A percentile compares a stretch with the other conserved stretches of the same genome.
Evolutionary conservation across 257 asterid genomes (phyloP).

Genomic region (Solanum pinnatisectum): DNA sequence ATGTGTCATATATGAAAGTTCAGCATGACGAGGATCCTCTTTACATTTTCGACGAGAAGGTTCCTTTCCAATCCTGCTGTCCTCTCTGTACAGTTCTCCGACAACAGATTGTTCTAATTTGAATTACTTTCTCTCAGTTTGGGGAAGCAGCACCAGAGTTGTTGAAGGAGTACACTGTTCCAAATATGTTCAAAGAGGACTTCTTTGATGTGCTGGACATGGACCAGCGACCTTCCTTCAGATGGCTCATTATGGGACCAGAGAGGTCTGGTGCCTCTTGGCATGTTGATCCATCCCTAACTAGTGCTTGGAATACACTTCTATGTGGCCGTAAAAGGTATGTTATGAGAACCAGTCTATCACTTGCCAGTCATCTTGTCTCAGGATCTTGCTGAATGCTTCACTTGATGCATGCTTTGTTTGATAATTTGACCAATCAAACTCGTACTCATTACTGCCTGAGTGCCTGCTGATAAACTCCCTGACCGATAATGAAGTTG

Average conservation of each 20-base stretch:
- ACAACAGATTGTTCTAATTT: constrained; percentile 6
- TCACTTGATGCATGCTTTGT: neutral
- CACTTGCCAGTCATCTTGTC: neutral
- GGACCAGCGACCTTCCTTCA: constrained; percentile 81
- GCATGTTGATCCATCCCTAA: constrained; percentile 99
- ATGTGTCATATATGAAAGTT: constrained; percentile 55
- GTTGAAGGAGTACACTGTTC: constrained; percentile 72
- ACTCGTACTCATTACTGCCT: neutral
- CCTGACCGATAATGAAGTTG: neutral
- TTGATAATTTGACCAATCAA: neutral
- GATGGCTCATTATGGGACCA: constrained; percentile 96
- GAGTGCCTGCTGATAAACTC: neutral
- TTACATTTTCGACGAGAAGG: constrained; percentile 90
- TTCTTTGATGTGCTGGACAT: constrained; percentile 74
- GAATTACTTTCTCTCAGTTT: constrained; percentile 39
- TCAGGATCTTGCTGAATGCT: neutral
- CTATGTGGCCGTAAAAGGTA: constrained; percentile 96
- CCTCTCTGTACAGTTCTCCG: constrained; percentile 5
- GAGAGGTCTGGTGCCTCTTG: constrained; percentile 99
- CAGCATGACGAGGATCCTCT: constrained; percentile 99
- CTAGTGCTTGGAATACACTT: constrained; percentile 99
- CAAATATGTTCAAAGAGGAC: constrained; percentile 83
- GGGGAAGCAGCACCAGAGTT: constrained; percentile 80
- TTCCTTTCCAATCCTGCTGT: constrained; percentile 15
- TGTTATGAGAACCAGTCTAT: neutral